Evolutionary conservation across 2,329 filamentous ascomycete genomes (phyloP).

Genomic region (Calonectria naviculata): DNA sequence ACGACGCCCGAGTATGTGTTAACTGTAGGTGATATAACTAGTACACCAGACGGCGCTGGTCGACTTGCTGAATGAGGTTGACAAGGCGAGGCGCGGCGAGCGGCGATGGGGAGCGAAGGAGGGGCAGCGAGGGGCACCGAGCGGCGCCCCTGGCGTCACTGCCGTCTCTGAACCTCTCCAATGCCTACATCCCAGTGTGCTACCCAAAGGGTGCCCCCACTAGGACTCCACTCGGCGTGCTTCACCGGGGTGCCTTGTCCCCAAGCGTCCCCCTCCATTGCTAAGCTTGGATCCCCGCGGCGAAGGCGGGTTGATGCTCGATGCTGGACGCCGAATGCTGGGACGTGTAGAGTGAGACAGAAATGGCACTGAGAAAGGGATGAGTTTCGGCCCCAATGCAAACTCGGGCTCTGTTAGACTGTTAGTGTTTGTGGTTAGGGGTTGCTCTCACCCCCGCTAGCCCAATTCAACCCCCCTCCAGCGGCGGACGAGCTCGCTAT

Average conservation of each 20-base stretch:
- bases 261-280: constrained; percentile 24
- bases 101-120: constrained; percentile 22
- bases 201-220: constrained; percentile 25
- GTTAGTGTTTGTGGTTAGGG: background rate
- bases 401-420: background rate
- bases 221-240: constrained; percentile 36
- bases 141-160: constrained; percentile 31
- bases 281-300: constrained; percentile 27
- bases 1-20: background rate
- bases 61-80: constrained; percentile 7
- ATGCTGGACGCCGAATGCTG: background rate
- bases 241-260: constrained; percentile 33
- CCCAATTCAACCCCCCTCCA: background rate
- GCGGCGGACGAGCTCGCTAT: background rate
- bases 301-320: constrained; percentile 17
- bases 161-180: constrained; percentile 6
- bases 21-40: background rate
- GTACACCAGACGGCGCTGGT: background rate
- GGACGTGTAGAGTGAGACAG: constrained; percentile 1
- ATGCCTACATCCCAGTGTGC: background rate
- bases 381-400: constrained; percentile 6
- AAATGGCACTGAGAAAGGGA: background rate
- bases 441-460: background rate
- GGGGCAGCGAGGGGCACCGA: constrained; percentile 31
- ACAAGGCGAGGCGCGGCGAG: constrained; percentile 4